phyloP scores from a whole-genome alignment of 2,329 filamentous ascomycete species.

The Metarhizium brunneum region DNA sequence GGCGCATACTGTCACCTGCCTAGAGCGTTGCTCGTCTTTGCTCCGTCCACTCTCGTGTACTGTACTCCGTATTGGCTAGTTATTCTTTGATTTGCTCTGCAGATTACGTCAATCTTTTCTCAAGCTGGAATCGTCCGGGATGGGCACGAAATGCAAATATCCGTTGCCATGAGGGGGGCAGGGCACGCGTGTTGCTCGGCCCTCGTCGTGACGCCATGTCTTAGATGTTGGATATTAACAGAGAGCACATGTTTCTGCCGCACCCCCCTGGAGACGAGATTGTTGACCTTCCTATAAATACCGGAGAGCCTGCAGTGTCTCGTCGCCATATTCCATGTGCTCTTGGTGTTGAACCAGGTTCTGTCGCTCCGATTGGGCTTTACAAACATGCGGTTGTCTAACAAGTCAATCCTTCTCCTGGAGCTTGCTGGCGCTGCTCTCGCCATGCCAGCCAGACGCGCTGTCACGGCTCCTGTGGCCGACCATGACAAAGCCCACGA shows the following conservation, averaged over 20 bases:
- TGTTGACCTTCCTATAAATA: not conserved
- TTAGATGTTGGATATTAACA: slow-evolving; percentile 1
- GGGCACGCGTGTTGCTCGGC: not conserved
- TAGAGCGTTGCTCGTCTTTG: not conserved
- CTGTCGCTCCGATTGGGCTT: not conserved
- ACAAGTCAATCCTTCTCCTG: slow-evolving; percentile 4
- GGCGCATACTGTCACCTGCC: slow-evolving; percentile 6
- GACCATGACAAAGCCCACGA: slow-evolving; percentile 41
- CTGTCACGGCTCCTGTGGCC: slow-evolving; percentile 9
- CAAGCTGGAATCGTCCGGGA: not conserved
- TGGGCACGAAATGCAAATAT: not conserved
- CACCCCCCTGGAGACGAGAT: not conserved
- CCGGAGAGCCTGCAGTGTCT: not conserved
- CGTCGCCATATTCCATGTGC: not conserved
- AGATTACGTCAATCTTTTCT: not conserved
- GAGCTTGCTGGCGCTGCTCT: slow-evolving; percentile 5
- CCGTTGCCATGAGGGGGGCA: not conserved
- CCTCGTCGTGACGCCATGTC: slow-evolving; percentile 5
- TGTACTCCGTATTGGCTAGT: not conserved
- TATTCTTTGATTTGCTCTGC: not conserved
- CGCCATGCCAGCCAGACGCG: slow-evolving; percentile 5
- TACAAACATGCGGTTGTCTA: slow-evolving; percentile 7
- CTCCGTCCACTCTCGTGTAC: not conserved
- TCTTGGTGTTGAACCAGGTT: not conserved
- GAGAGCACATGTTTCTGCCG: not conserved